Evolutionary conservation across 2,329 filamentous ascomycete species (phyloP).

Genomic region (Aphanoascus verrucosus): DNA sequence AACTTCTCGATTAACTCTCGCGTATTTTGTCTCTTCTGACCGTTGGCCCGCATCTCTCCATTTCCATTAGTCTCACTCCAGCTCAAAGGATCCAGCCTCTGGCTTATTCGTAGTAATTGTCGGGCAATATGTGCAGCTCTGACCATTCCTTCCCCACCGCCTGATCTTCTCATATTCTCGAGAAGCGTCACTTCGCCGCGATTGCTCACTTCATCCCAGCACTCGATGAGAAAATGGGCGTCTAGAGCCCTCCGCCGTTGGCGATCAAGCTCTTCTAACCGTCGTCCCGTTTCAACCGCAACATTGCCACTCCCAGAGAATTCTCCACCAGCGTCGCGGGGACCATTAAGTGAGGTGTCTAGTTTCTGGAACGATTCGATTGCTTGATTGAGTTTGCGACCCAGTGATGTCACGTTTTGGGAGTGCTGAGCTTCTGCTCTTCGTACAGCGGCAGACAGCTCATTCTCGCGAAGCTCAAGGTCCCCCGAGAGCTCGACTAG

Average conservation of each 20-base stretch:
- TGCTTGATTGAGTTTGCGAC: constrained; percentile 79
- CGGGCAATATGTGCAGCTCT: constrained; percentile 87
- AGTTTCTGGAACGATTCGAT: constrained; percentile 86
- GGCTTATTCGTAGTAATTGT: constrained; percentile 87
- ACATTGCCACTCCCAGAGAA: constrained; percentile 60
- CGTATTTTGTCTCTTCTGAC: constrained; percentile 48
- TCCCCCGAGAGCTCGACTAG: constrained; percentile 55
- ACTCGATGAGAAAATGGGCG: constrained; percentile 89
- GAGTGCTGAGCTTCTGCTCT: constrained; percentile 87
- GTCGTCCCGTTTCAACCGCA: constrained; percentile 88
- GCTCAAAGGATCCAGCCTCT: constrained; percentile 68
- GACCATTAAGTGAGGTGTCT: constrained; percentile 63
- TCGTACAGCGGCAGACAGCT: constrained; percentile 78
- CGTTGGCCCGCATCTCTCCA: constrained; percentile 38
- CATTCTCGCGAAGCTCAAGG: constrained; percentile 79
- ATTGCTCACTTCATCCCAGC: constrained; percentile 92
- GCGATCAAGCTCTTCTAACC: constrained; percentile 84
- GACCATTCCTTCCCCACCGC: constrained; percentile 82
- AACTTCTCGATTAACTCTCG: constrained; percentile 93
- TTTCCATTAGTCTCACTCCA: constrained; percentile 49
- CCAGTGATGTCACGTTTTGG: constrained; percentile 76
- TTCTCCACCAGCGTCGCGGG: constrained; percentile 20
- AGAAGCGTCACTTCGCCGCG: constrained; percentile 75
- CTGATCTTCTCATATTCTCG: constrained; percentile 76
- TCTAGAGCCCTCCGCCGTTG: constrained; percentile 84